Base-by-base conservation (phyloP, 2,329 filamentous ascomycete species). In the Pseudogymnoascus sp. region DNA sequence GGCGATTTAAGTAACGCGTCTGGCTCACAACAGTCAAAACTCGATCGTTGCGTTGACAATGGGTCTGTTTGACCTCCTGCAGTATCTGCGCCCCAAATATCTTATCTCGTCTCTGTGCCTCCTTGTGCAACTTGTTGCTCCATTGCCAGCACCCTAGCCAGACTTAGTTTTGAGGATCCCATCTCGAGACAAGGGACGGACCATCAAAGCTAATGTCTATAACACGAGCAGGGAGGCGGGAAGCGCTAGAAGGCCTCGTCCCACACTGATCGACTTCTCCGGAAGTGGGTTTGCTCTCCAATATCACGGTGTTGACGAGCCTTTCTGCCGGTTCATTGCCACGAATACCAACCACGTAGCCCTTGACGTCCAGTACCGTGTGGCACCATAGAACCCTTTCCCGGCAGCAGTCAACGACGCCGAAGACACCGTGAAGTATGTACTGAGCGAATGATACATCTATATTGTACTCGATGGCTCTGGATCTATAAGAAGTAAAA, bases 261-360 rank as follows among this genome's bases (percentile, higher is more conserved):
- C 71, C 0, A 65, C 72, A 19, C 61, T 73, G 8, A 52, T 73
- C 39, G 73, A 72, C 62, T 70, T 69, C 64, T 70, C 70, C 62
- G 71, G 71, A 60, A 66, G 63, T 58, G 71, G 71, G 37, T 73
- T 71, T 62, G 62, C 71, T 15, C 48, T 73, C 30, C 65, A 69
- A 1, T 61, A 71, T n/a, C 69, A 75, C 39, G 75, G 75, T 45
- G 68, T 64, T 62, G 75, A 78, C 61, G 68, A 72, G 33, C 57
- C 62, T 5, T 77, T 71, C 64, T 75, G 73, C 13, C 37, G n/a
- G n/a, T n/a, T n/a, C n/a, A n/a, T n/a, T n/a, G n/a, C n/a, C n/a
- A n/a, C n/a, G n/a, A n/a, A n/a, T n/a, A n/a, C n/a, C n/a, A n/a
- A n/a, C n/a, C n/a, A n/a, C n/a, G n/a, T n/a, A n/a, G n/a, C n/a